Evolutionary conservation across 1,284 basidiomycete species (phyloP), one percentile per base, ranked within the genome.

Genomic region (Tylopilus sp.): DNA sequence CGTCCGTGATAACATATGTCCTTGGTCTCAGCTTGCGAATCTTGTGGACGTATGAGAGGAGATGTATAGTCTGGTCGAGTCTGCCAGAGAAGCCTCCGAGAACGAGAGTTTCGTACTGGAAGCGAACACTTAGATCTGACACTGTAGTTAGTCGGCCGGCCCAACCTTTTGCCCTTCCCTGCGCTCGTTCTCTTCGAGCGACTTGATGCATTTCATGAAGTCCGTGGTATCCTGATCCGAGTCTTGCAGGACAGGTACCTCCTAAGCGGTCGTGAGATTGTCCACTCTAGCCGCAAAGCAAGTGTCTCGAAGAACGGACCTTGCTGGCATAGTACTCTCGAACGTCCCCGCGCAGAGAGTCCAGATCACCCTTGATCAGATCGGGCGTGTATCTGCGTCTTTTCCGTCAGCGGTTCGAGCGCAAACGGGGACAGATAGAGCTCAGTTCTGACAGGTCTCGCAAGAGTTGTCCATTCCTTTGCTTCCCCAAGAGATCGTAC

Each of bases 21-120:
- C 75, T 73, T 7, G 77, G 67, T 18, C 89, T 73, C 8, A 64
- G 74, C 55, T 74, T 77, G 16, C 90, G 82, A 13, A 95, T 72
- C 65, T 92, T 93, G 71, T 93, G 83, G 3, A 99, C 70, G 33
- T 87, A 80, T 5, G 92, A 89, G 26, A 98, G 76, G 0, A 92
- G 90, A 60, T 97, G 94, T 2, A 96, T 73, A 0, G 94, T 97
- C 64, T 99, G 96, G 63, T 99, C 97, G 4, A 99, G 74, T 12
- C 96, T 82, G 0, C 96, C 97, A 1, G 88, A 79, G 2, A 99
- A 74, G 0, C 96, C 96, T 5, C 96, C 95, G 2, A 95, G 79
- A 41, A 99, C 72, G 42, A 98, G 71, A 12, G 94, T 75, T 28
- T 84, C 79, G 56, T 84, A 81, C 74, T 72, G 60, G 16, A 31